Base-by-base conservation (phyloP, 163 green algal genomes). In the Scenedesmus sp. region DNA sequence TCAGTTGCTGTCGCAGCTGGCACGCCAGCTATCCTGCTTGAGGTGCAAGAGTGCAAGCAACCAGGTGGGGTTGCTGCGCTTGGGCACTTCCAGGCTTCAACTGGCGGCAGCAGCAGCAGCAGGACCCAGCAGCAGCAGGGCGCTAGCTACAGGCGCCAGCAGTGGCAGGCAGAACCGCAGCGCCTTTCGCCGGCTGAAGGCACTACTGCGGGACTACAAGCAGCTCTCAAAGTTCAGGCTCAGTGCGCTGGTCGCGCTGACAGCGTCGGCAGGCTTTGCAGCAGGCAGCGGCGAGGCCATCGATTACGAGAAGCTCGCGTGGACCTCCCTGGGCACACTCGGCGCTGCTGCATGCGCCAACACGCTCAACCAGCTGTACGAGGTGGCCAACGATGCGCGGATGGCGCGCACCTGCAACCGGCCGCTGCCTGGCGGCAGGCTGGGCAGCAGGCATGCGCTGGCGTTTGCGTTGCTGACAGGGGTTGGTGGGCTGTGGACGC, bases 341-440 rank as follows among this genome's bases (percentile, higher is more conserved):
- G 94, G 96, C 0, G 95, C 94, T 40, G 95, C 98, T 33, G 96
- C 97, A 1, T 97, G 94, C n/a, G 98, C 98, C 89, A 99, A 99
- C 95, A 96, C 98, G 0, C 92, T 99, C 0, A 99, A 99, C 89
- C 98, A 99, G 94, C 90, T 98, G 22, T 94, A 94, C 65, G 92
- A 99, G 88, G 89, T 97, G 9, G 68, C 86, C 16, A 98, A 98
- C 35, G 98, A 99, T 93, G 89, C 89, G 0, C 86, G 94, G 1
- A 99, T 99, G 98, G 95, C 94, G 46, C 94, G 98, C 22, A 99
- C 98, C 26, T 92, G 87, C 85, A 93, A 94, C 51, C 91, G 98
- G 44, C 98, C 98, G 33, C 94, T 99, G 88, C 98, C 98, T 20
- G 93, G 95, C 0, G 98, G 98, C 1, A 92, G 96, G 15, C 93